A percentile compares a stretch with the other conserved stretches of the same genome.
phyloP scores from a whole-genome alignment of 257 asterid genomes.

The Anisodus acutangulus region DNA sequence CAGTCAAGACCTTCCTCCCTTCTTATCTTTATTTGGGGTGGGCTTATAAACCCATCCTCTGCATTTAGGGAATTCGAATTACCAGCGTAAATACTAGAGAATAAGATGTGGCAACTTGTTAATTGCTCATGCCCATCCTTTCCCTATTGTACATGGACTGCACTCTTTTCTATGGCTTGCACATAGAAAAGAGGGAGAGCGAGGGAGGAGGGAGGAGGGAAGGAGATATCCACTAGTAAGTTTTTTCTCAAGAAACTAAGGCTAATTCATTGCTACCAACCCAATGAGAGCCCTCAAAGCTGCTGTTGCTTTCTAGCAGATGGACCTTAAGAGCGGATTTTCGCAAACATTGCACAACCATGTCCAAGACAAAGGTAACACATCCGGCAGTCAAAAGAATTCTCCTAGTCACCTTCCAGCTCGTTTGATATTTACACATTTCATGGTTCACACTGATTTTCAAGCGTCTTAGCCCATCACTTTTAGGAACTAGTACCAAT shows the following conservation, averaged over 20 bases:
- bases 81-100: not conserved
- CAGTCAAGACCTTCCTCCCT: not conserved
- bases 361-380: not conserved
- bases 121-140: slow-evolving; percentile 12
- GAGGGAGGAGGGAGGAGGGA: not conserved
- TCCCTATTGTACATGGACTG: not conserved
- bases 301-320: slow-evolving; percentile 13
- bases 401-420: not conserved
- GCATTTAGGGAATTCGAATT: slow-evolving; percentile 17
- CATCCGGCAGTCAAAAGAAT: not conserved
- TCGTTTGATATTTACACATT: not conserved
- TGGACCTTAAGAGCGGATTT: not conserved
- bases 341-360: not conserved
- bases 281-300: not conserved
- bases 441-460: not conserved
- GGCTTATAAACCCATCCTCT: slow-evolving; percentile 16
- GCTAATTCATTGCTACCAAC: not conserved
- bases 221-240: not conserved
- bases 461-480: not conserved
- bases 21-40: not conserved
- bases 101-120: not conserved
- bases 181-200: not conserved
- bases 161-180: slow-evolving; percentile 8
- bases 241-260: not conserved
- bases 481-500: not conserved